phyloP scores from a whole-genome alignment of 495 filamentous ascomycete genomes.

The Penicillium angulare region DNA sequence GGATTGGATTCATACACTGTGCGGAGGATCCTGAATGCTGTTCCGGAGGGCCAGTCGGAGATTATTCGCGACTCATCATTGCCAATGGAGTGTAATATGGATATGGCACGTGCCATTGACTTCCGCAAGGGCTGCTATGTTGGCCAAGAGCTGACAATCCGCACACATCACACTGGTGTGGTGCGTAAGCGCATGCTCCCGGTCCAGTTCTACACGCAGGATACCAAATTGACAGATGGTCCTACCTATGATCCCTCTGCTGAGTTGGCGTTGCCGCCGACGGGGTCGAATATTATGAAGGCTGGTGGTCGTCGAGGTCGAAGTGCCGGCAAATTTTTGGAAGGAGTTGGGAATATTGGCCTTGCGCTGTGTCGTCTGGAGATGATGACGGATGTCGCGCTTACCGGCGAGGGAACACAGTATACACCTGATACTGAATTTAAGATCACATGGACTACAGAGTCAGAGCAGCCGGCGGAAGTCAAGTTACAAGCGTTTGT shows the following conservation, averaged over 20 bases:
- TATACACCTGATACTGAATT: constrained; percentile 56
- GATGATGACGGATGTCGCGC: constrained; percentile 73
- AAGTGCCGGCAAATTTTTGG: constrained; percentile 73
- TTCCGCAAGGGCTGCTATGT: constrained; percentile 97
- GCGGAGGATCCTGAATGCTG: constrained; percentile 70
- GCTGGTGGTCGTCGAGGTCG: constrained; percentile 54
- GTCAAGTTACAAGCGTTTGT: constrained; percentile 83
- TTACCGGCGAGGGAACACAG: constrained; percentile 60
- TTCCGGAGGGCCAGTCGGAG: constrained; percentile 82
- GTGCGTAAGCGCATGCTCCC: constrained; percentile 90
- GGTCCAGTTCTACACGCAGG: constrained; percentile 63
- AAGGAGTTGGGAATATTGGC: constrained; percentile 78
- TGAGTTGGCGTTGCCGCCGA: constrained; percentile 23
- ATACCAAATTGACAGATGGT: constrained; percentile 34
- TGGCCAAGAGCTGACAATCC: constrained; percentile 92
- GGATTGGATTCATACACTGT: constrained; percentile 56
- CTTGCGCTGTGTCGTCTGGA: constrained; percentile 86
- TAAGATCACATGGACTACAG: constrained; percentile 45
- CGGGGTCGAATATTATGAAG: constrained; percentile 45
- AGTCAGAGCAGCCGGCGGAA: constrained; percentile 35
- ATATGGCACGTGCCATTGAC: constrained; percentile 78
- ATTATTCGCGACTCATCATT: constrained; percentile 66
- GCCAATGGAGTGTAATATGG: constrained; percentile 81
- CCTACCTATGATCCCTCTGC: constrained; percentile 54
- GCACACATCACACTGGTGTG: constrained; percentile 90